Evolutionary conservation across 148 eudicot species (phyloP).

Genomic region (Amaranthus hypochondriacus): DNA sequence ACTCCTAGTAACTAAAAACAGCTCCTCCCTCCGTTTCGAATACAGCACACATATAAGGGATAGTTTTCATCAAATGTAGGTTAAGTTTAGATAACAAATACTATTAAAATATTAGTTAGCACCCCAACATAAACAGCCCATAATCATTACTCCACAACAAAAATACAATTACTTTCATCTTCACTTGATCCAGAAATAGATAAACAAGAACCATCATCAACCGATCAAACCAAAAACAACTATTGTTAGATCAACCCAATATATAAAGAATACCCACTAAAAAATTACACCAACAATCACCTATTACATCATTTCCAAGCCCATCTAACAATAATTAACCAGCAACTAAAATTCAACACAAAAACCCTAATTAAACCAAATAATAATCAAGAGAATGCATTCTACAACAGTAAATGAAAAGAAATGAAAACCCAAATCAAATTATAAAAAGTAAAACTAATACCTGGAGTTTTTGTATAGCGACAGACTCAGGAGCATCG

Average conservation of each 20-base stretch:
- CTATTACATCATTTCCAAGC: no score
- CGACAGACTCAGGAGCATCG: slow-evolving; percentile 55
- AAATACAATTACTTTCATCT: neutral
- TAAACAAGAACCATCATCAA: neutral
- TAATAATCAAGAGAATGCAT: neutral
- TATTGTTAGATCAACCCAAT: neutral
- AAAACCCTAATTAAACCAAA: slow-evolving; percentile 26
- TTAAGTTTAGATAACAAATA: no score
- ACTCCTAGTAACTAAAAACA: no score
- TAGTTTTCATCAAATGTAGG: no score
- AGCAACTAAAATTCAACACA: neutral
- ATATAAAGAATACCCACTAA: neutral
- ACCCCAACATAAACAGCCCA: no score
- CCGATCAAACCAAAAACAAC: neutral
- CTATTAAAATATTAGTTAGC: neutral
- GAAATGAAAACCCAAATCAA: neutral
- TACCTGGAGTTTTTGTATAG: slow-evolving; percentile 68
- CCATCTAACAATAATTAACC: neutral
- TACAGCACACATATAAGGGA: no score
- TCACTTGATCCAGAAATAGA: neutral
- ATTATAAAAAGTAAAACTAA: neutral
- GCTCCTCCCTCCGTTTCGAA: no score
- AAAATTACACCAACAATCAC: neutral
- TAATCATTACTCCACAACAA: no score
- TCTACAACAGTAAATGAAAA: no score